phyloP scores from a whole-genome alignment of 306 rosid species.

The Cicer chorassanicum region DNA sequence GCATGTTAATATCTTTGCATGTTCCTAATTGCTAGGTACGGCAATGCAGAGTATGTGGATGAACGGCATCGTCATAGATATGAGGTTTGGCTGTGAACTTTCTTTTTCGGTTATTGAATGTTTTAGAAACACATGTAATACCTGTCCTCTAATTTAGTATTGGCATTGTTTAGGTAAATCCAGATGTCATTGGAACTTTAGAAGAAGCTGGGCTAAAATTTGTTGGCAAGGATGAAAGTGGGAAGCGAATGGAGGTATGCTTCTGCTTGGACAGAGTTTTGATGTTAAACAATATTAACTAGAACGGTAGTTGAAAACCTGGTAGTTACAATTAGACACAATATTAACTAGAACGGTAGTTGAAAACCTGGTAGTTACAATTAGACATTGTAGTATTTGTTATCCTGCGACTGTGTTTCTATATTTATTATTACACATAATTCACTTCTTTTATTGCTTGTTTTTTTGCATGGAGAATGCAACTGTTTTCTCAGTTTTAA shows the following conservation, averaged over 20 bases:
- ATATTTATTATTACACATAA: constrained; percentile 3
- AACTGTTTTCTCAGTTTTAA: constrained; percentile 27
- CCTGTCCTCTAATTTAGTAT: constrained; percentile 32
- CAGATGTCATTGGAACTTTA: constrained; percentile 70
- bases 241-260: constrained; percentile 96
- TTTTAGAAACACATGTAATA: constrained; percentile 27
- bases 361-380: constrained; percentile 36
- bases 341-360: constrained; percentile 32
- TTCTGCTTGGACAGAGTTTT: constrained; percentile 36
- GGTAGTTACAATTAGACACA: no score
- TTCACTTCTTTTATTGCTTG: constrained; percentile 28
- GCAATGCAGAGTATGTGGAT: constrained; percentile 79
- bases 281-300: constrained; percentile 30
- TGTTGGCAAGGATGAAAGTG: constrained; percentile 91
- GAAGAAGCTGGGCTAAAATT: constrained; percentile 91
- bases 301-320: constrained; percentile 38
- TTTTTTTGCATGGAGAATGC: constrained; percentile 23
- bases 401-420: constrained; percentile 18
- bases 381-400: constrained; percentile 37
- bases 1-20: constrained; percentile 31
- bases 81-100: constrained; percentile 65
- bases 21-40: constrained; percentile 64
- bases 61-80: constrained; percentile 98
- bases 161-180: constrained; percentile 76
- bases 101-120: constrained; percentile 22